Evolutionary conservation across 306 rosid species (phyloP), one percentile per base, ranked within the genome.

Genomic region (Potentilla sterilis): DNA sequence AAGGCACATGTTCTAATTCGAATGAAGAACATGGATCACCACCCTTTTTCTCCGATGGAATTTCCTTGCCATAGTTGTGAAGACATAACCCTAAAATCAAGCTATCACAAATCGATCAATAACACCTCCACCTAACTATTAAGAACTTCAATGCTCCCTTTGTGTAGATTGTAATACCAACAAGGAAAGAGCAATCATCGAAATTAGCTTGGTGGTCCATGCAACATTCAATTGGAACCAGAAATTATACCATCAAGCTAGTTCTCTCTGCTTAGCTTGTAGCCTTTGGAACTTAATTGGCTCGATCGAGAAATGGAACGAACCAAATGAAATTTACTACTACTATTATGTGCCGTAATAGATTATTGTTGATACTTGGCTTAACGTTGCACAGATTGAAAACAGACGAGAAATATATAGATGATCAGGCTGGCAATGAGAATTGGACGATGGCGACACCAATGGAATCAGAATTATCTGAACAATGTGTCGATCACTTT

Each of bases 181-280:
- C 12, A 35, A 42, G 62, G 41, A 38, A 63, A 40, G 22, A 2
- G 47, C 37, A 37, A 21, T 16, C 11, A 63, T 28, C 21, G 7
- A 14, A 18, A n/a, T n/a, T n/a, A 15, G 21, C 67, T 47, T 21
- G 22, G 84, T 76, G 81, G 81, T 76, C 81, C 81, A 81, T 12
- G 21, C 28, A 43, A 70, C 43, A 61, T 42, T 32, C 69, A 24
- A 9, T 52, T 51, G 12, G 10, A 70, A 70, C 52, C 34, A n/a
- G 61, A 77, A 46, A 51, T 61, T 69, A 64, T 63, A 63, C 38
- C 21, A 15, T 62, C 41, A 32, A 44, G 41, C 35, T 6, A 34
- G 18, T 48, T 38, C n/a, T n/a, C n/a, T n/a, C 63, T 48, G 61
- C 43, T 9, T 38, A 19, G 28, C 28, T 35, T n/a, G 10, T 9